Base-by-base conservation (phyloP, 345 rosid species). In the Erysimum cheiranthoides region DNA sequence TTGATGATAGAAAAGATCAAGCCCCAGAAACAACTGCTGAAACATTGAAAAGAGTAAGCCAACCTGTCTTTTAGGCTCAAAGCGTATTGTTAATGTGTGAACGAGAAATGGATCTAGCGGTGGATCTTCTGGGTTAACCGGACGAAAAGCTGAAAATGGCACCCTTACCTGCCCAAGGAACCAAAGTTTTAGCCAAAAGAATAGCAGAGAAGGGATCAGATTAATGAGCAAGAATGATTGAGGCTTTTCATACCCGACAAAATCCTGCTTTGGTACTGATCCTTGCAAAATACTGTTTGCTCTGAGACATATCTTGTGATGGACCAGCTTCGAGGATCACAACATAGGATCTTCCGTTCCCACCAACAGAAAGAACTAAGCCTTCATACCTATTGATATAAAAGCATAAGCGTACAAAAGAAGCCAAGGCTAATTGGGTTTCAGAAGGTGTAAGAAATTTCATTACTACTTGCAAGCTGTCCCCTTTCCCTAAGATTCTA, bases 41-140 rank as follows among this genome's bases (percentile, higher is more conserved):
- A 50, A 40, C 51, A 27, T 10, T 5, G 7, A 34, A 43, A 78
- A 17, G 21, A 39, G 73, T 31, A 40, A 21, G 73, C 78, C 81
- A 73, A 90, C 99, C 97, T 90, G 97, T 87, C 93, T 85, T 72
- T 90, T 86, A 49, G 97, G 97, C 86, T 95, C 99, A 89, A 95
- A 92, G n/a, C 97, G 90, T 76, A 95, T 89, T 0, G 97, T 92
- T 74, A 95, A 59, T 49, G 97, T 90, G 81, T 92, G 99, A 68
- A 88, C 93, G 59, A 95, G 96, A 83, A 90, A 95, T 8, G 97
- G 97, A 70, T 95, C 99, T 60, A 95, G 70, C 59, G 92, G 97
- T 31, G 91, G 97, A 83, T 95, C 97, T 84, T 92, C 97, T 35
- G 97, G 97, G 70, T 90, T 89, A 70, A 92, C 97, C 28, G 99